Conservation (phyloP, 371 early-diverging fungal genomes). For the Conidiobolus incongruus region DNA sequence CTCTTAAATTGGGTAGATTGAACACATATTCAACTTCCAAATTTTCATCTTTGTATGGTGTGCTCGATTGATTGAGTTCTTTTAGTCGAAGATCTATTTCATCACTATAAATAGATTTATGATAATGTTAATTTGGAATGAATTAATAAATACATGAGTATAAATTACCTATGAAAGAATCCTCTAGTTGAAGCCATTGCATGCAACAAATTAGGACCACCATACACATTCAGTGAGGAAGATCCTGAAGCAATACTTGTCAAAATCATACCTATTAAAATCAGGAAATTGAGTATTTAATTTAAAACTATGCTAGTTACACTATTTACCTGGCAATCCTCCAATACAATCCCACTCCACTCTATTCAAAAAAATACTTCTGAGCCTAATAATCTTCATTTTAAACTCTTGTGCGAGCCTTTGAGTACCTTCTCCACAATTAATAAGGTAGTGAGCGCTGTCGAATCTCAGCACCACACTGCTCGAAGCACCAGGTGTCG, state of each 20-base stretch:
- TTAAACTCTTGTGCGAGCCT: constrained; percentile 57
- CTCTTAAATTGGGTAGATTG: too few species aligned
- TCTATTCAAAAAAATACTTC: constrained; percentile 56
- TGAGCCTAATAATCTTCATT: constrained; percentile 34
- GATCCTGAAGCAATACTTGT: constrained; percentile 64
- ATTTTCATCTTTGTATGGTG: constrained; percentile 27
- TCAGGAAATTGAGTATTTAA: background rate
- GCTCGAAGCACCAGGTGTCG: constrained; percentile 28
- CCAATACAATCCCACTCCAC: constrained; percentile 62
- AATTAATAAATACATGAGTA: constrained; percentile 4
- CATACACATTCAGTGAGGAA: constrained; percentile 28
- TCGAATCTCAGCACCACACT: constrained; percentile 61
- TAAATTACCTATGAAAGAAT: constrained; percentile 38
- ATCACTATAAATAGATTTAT: too few species aligned
- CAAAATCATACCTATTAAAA: constrained; percentile 50
- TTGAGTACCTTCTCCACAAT: constrained; percentile 88
- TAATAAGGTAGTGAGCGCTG: constrained; percentile 67
- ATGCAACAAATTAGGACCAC: constrained; percentile 58
- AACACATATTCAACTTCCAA: too few species aligned
- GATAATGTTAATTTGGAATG: too few species aligned
- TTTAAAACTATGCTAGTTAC: too few species aligned
- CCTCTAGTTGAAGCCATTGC: constrained; percentile 55
- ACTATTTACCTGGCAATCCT: constrained; percentile 54
- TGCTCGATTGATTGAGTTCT: constrained; percentile 1
- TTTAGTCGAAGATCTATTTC: constrained; percentile 8